These are phyloP conservation scores for Aspergillus egyptiacus DNA, from an alignment of 495 filamentous ascomycete genomes.

Conservation along the genomic window DNA sequence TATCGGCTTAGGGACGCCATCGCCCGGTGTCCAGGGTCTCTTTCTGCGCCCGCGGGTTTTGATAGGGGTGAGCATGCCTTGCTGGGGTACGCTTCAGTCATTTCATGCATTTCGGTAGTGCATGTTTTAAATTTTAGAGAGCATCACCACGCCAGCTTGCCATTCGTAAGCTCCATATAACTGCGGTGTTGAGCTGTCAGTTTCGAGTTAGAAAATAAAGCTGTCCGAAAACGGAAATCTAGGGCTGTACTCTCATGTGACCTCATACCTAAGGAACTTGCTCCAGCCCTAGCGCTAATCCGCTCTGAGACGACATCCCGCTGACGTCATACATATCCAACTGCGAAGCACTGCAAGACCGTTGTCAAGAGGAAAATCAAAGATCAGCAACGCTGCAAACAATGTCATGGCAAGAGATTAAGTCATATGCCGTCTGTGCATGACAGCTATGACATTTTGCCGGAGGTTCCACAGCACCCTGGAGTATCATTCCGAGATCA, in stretches of 20 bases:
- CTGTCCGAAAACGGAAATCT: background rate
- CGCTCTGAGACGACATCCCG: background rate
- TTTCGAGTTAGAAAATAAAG: background rate
- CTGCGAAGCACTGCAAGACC: background rate
- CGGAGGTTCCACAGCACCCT: conserved; percentile 2
- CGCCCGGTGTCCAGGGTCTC: background rate
- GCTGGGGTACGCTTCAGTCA: background rate
- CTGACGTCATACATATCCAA: conserved; percentile 7
- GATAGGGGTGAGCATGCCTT: conserved; percentile 26
- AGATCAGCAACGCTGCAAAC: background rate
- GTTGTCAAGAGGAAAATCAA: background rate
- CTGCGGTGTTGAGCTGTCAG: background rate
- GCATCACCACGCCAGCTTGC: no score
- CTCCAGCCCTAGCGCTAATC: conserved; percentile 10
- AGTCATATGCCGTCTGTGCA: no score
- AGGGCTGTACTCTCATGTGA: conserved; percentile 10
- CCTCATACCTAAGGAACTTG: background rate
- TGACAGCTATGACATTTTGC: conserved; percentile 1
- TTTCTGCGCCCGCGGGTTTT: conserved; percentile 24
- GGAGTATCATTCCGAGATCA: no score
- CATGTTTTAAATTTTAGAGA: background rate
- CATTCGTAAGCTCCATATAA: background rate
- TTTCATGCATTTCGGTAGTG: background rate
- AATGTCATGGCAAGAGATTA: background rate
- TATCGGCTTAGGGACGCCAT: conserved; percentile 12